These are phyloP conservation scores for Neurospora sp. DNA, from an alignment of 495 filamentous ascomycete genomes.

Conservation along the genomic window DNA sequence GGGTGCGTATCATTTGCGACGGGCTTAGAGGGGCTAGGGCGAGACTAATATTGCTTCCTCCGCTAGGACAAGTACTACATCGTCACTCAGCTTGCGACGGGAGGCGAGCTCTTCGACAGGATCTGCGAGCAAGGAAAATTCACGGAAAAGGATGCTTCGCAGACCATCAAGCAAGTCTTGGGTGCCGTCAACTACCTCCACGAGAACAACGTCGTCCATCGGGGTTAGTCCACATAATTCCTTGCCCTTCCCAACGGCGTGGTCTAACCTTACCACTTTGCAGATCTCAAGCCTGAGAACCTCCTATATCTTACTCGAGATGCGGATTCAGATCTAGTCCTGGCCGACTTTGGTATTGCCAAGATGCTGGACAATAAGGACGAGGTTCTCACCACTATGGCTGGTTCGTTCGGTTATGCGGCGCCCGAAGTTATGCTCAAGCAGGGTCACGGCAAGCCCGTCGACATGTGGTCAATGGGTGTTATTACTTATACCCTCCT, in stretches of 20 bases:
- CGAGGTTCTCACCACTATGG: conserved; percentile 95
- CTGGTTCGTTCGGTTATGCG: conserved; percentile 95
- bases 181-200: conserved; percentile 94
- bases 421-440: conserved; percentile 98
- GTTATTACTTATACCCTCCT: conserved; percentile 99
- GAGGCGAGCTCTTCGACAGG: conserved; percentile 94
- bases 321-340: conserved; percentile 70
- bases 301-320: conserved; percentile 81
- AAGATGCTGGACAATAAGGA: conserved; percentile 92
- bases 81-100: conserved; percentile 91
- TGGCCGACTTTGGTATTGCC: conserved; percentile 97
- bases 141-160: conserved; percentile 96
- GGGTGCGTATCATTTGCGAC: conserved; percentile 36
- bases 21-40: background rate
- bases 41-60: conserved; percentile 1
- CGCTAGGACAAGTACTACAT: conserved; percentile 99
- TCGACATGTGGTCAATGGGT: conserved; percentile 98
- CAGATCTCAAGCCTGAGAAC: conserved; percentile 98
- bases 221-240: conserved; percentile 47
- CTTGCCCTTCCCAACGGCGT: background rate
- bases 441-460: conserved; percentile 94
- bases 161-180: conserved; percentile 91
- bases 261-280: background rate
- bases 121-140: conserved; percentile 99
- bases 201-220: conserved; percentile 88